Evolutionary conservation across 2,329 filamentous ascomycete species (phyloP), one percentile per base, ranked within the genome.

Genomic region (Eutypella sp.): DNA sequence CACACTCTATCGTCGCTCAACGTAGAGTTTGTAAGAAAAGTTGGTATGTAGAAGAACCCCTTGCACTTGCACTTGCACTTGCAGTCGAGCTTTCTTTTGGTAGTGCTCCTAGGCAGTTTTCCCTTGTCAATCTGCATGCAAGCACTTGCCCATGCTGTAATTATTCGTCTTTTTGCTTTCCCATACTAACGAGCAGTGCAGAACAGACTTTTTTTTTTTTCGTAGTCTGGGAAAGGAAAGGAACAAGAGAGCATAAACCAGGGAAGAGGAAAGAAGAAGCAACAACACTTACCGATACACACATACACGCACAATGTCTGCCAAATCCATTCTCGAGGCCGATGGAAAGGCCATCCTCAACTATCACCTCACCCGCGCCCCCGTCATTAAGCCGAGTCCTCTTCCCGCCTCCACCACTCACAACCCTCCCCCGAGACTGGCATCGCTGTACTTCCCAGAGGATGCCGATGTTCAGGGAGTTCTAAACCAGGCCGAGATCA

Each of bases 271-370:
- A 47, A 44, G 51, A 56, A 38, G 40, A 47, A 54, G 50, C 42
- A 53, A 45, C 46, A 56, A 27, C 44, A 60, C 58, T 50, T 58
- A 59, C 60, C 56, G 57, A 47, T 52, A 46, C 49, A 51, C 42
- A 31, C 41, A 52, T 45, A 56, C 42, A 44, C 50, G 43, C 44
- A 80, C 65, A 65, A 95, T 95, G 89, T 90, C 89, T 69, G 89
- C 93, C 73, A 99, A 99, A 78, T 87, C 92, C 59, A 97, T 99
- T 69, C 76, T 87, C 80, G 93, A 99, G 81, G 92, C 92, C 80
- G 93, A 99, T 78, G 93, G 93, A 83, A 99, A 99, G 87, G 93
- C 93, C 82, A 97, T 99, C 79, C 82, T 99, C 82, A 97, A 96
- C 87, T 99, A 97, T 82, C 93, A 97, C 81, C 90, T 99, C 74